Conservation (phyloP, 2,329 filamentous ascomycete species). For the Trichoderma sp. region DNA sequence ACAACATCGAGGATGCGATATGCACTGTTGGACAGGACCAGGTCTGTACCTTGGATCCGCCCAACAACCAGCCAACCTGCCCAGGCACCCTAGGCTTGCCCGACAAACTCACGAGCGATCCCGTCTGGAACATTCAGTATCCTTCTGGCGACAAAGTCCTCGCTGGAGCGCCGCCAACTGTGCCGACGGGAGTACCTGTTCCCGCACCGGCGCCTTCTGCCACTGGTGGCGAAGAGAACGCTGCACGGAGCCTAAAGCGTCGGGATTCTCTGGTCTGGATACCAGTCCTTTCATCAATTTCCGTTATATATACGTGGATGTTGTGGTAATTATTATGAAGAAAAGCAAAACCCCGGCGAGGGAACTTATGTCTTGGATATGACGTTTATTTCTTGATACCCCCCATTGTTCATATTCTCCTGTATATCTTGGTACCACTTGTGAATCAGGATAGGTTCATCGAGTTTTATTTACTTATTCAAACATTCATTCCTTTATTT, state of each 20-base stretch:
- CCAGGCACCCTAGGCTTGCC: slow-evolving; percentile 47
- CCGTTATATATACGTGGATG: slow-evolving; percentile 14
- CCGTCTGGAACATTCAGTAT: slow-evolving; percentile 55
- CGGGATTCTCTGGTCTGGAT: slow-evolving; percentile 2
- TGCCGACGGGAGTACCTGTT: slow-evolving; percentile 16
- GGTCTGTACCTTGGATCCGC: slow-evolving; percentile 50
- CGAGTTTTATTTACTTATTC: slow-evolving; percentile 7
- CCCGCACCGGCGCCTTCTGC: slow-evolving; percentile 7
- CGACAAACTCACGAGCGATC: slow-evolving; percentile 41
- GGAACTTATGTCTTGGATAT: slow-evolving; percentile 25
- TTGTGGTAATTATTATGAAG: slow-evolving; percentile 8
- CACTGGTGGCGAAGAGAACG: background rate
- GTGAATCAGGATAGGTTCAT: background rate
- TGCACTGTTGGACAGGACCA: slow-evolving; percentile 54
- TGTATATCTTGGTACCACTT: slow-evolving; percentile 13
- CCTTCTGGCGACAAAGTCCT: slow-evolving; percentile 48
- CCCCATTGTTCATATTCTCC: slow-evolving; percentile 21
- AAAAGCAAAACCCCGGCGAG: background rate
- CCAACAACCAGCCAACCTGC: slow-evolving; percentile 52
- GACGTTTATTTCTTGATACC: slow-evolving; percentile 27
- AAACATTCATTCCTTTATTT: background rate
- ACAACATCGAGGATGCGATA: slow-evolving; percentile 55
- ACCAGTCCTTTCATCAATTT: slow-evolving; percentile 9
- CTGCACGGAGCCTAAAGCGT: background rate
- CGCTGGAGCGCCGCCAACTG: slow-evolving; percentile 34